phyloP scores from a whole-genome alignment of 495 filamentous ascomycete species.

The Penicillium lagena region DNA sequence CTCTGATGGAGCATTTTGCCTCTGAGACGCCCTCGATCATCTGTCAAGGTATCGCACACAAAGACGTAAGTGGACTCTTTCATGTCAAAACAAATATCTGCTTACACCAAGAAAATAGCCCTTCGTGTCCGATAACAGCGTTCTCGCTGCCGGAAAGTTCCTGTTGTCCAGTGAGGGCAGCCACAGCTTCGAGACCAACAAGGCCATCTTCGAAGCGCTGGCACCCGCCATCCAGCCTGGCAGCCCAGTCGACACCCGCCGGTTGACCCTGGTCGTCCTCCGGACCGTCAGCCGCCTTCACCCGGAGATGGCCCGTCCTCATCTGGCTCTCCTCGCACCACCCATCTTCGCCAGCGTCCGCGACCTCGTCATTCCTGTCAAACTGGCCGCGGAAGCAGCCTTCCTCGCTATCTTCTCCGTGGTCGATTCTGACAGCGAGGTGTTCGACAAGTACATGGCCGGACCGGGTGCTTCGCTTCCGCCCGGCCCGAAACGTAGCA shows the following conservation, averaged over 20 bases:
- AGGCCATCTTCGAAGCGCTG: constrained; percentile 71
- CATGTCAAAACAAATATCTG: background rate
- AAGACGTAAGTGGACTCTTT: constrained; percentile 52
- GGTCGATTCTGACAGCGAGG: constrained; percentile 72
- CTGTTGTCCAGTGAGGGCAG: constrained; percentile 56
- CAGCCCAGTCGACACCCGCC: constrained; percentile 70
- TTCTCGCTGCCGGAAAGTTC: constrained; percentile 93
- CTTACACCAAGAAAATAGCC: constrained; percentile 40
- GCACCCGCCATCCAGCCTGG: constrained; percentile 69
- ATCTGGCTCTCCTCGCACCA: constrained; percentile 69
- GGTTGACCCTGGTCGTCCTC: constrained; percentile 81
- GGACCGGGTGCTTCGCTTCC: constrained; percentile 54
- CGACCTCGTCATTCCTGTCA: constrained; percentile 92
- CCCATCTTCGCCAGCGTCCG: constrained; percentile 86
- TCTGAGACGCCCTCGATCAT: constrained; percentile 69
- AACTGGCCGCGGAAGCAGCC: constrained; percentile 88
- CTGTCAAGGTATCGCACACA: constrained; percentile 70
- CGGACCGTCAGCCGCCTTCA: constrained; percentile 75
- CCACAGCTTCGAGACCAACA: constrained; percentile 56
- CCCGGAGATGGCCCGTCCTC: constrained; percentile 69
- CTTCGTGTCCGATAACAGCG: constrained; percentile 81
- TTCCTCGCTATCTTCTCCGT: constrained; percentile 93
- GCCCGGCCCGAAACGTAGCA: constrained; percentile 72
- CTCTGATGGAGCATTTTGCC: constrained; percentile 58
- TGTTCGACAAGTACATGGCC: constrained; percentile 88